Conservation (phyloP, 257 asterid genomes). For the Parsonsia alboflavescens region DNA sequence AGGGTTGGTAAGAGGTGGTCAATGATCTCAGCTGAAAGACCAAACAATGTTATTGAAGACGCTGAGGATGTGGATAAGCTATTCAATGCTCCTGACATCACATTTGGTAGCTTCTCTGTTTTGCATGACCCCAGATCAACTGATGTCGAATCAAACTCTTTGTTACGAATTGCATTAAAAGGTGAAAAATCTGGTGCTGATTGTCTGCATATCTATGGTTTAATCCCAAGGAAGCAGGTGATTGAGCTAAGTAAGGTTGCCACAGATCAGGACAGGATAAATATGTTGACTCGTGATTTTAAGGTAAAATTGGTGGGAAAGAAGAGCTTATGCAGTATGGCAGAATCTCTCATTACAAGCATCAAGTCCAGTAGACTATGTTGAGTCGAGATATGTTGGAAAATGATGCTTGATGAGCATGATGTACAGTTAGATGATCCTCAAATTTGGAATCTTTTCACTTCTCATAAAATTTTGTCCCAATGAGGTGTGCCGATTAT, state of each 20-base stretch:
- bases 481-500: no score
- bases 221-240: conserved; percentile 55
- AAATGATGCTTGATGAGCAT: not conserved
- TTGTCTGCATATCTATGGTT: conserved; percentile 43
- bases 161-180: conserved; percentile 51
- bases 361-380: conserved; percentile 37
- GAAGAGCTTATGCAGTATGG: conserved; percentile 40
- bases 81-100: conserved; percentile 62
- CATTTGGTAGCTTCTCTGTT: conserved; percentile 59
- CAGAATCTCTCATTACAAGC: conserved; percentile 54
- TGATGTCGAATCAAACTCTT: conserved; percentile 46
- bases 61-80: conserved; percentile 37
- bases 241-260: conserved; percentile 53
- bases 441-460: no score
- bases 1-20: conserved; percentile 54
- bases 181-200: conserved; percentile 31
- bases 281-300: conserved; percentile 43
- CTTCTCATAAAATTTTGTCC: no score
- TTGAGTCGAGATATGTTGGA: not conserved
- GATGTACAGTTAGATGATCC: not conserved
- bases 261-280: conserved; percentile 59
- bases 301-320: conserved; percentile 56
- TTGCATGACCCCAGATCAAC: conserved; percentile 52
- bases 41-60: conserved; percentile 23
- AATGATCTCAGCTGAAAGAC: conserved; percentile 25